Percentiles rank a stretch among this genome's conserved stretches.
phyloP scores from a whole-genome alignment of 2,329 filamentous ascomycete species.

The Epichloe aotearoae region DNA sequence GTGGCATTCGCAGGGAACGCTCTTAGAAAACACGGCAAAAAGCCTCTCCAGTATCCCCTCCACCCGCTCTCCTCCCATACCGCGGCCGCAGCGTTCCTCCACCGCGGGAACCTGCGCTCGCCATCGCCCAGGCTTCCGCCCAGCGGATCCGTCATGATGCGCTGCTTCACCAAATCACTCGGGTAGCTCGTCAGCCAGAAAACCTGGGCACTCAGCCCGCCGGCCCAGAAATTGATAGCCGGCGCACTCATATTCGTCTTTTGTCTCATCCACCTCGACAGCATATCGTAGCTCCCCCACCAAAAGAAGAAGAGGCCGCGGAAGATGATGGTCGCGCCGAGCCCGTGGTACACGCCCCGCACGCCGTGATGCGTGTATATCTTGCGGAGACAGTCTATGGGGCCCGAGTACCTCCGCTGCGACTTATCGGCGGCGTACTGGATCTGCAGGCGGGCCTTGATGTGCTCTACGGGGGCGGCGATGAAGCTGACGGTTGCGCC shows the following conservation, averaged over 20 bases:
- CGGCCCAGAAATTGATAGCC: conserved; percentile 92
- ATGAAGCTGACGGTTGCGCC: conserved; percentile 86
- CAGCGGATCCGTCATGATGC: conserved; percentile 90
- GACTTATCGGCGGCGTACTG: conserved; percentile 77
- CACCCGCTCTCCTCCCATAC: conserved; percentile 66
- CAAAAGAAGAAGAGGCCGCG: conserved; percentile 93
- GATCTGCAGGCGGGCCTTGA: conserved; percentile 87
- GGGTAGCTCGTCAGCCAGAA: conserved; percentile 94
- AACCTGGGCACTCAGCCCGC: conserved; percentile 79
- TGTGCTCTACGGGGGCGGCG: conserved; percentile 85
- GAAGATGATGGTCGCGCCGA: conserved; percentile 76
- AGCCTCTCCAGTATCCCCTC: conserved; percentile 85
- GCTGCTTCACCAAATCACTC: conserved; percentile 86
- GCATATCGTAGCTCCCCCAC: conserved; percentile 93
- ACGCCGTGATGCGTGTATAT: conserved; percentile 62
- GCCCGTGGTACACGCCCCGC: conserved; percentile 70
- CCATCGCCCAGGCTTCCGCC: conserved; percentile 57
- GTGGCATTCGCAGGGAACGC: conserved; percentile 95
- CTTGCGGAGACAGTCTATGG: conserved; percentile 69
- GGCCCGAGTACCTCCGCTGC: conserved; percentile 70
- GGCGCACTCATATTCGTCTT: conserved; percentile 62
- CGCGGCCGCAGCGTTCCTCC: conserved; percentile 66
- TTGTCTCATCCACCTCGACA: conserved; percentile 54
- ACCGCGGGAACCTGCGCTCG: conserved; percentile 53
- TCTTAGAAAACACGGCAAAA: conserved; percentile 81